phyloP scores from a whole-genome alignment of 2,329 filamentous ascomycete genomes.

The Pyrenophora graminea region DNA sequence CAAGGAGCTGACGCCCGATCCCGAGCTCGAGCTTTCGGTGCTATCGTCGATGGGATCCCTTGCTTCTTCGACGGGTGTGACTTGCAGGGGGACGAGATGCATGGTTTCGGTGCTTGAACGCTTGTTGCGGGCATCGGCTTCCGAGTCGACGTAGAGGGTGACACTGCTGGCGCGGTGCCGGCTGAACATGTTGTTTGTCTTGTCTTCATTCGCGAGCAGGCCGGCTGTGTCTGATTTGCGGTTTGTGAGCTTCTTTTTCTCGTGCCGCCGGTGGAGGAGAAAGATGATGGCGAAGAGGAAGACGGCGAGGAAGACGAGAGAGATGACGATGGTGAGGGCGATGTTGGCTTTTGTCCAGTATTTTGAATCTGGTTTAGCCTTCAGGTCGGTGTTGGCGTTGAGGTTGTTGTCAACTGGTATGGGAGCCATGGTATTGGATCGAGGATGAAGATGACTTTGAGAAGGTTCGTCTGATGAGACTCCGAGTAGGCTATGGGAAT shows the following conservation, averaged over 20 bases:
- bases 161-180: conserved; percentile 34
- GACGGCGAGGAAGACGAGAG: conserved; percentile 28
- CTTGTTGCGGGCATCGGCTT: conserved; percentile 23
- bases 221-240: conserved; percentile 28
- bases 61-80: conserved; percentile 29
- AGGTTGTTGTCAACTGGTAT: conserved; percentile 26
- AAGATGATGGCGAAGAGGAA: conserved; percentile 25
- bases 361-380: conserved; percentile 12
- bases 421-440: conserved; percentile 28
- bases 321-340: conserved; percentile 31
- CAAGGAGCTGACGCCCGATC: conserved; percentile 26
- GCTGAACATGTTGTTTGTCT: conserved; percentile 39
- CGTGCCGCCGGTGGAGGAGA: conserved; percentile 24
- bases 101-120: conserved; percentile 30
- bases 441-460: background rate
- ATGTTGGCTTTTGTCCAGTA: conserved; percentile 37
- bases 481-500: background rate
- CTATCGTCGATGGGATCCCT: conserved; percentile 15
- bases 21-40: conserved; percentile 25
- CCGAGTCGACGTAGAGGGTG: conserved; percentile 35
- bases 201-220: conserved; percentile 38
- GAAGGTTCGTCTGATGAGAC: background rate
- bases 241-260: conserved; percentile 32
- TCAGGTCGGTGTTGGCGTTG: conserved; percentile 10
- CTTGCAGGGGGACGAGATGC: conserved; percentile 33